phyloP scores from a whole-genome alignment of 371 early-diverging fungal species.

The Haplosporangium sp. region DNA sequence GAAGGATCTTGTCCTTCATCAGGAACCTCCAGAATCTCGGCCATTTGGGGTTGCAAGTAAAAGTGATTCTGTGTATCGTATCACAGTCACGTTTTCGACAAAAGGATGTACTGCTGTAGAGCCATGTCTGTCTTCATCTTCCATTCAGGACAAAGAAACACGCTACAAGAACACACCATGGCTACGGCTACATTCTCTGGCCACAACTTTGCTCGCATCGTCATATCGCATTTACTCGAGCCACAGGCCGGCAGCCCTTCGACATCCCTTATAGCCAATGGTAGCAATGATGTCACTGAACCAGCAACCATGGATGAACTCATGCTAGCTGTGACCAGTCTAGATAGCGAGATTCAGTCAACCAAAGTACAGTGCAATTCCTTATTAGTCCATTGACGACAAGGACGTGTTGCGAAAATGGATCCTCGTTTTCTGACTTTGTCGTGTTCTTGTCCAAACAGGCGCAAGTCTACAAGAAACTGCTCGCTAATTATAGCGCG shows the following conservation, averaged over 20 bases:
- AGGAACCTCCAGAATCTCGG: conserved; percentile 39
- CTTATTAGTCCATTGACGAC: neutral
- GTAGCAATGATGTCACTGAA: neutral
- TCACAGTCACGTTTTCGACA: conserved; percentile 4
- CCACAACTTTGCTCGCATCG: conserved; percentile 37
- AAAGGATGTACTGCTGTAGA: too few species aligned
- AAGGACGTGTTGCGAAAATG: too few species aligned
- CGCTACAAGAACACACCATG: conserved; percentile 18
- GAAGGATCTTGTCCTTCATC: conserved; percentile 10
- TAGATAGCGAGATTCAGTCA: conserved; percentile 45
- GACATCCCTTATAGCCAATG: neutral
- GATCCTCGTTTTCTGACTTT: neutral
- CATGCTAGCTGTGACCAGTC: conserved; percentile 8
- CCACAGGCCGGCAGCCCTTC: conserved; percentile 17
- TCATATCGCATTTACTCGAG: conserved; percentile 47
- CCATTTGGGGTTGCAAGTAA: conserved; percentile 58
- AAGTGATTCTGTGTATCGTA: too few species aligned
- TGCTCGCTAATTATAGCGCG: conserved; percentile 48
- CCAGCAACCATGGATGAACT: conserved; percentile 35
- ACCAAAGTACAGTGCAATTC: conserved; percentile 27
- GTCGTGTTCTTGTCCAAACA: neutral
- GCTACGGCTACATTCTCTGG: conserved; percentile 21
- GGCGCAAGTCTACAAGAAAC: conserved; percentile 52
- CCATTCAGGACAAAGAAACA: conserved; percentile 1
- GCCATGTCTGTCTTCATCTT: too few species aligned